phyloP scores from a whole-genome alignment of 1,284 basidiomycete genomes.

The Laetiporus sulphureus region DNA sequence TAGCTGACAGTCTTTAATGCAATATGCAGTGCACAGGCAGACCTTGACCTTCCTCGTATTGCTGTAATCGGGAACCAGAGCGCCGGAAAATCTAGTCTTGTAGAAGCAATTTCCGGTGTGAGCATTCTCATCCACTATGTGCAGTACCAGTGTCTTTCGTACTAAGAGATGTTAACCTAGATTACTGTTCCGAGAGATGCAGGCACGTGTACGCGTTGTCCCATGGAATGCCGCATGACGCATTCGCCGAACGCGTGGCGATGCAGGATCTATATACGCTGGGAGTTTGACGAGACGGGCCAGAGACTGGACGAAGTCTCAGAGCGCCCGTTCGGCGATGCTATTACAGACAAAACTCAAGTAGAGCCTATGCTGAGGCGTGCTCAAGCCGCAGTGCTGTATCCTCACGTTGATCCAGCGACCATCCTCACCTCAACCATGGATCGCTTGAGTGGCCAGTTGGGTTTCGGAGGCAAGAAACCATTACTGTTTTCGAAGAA shows the following conservation, averaged over 20 bases:
- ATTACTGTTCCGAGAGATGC: constrained; percentile 19
- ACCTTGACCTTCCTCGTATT: constrained; percentile 23
- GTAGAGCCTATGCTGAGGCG: constrained; percentile 36
- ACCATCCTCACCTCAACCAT: constrained; percentile 21
- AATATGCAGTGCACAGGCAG: constrained; percentile 19
- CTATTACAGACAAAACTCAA: constrained; percentile 28
- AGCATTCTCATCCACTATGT: background rate
- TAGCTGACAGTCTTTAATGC: background rate
- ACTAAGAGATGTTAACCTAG: constrained; percentile 2
- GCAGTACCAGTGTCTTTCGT: constrained; percentile 27
- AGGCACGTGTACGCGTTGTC: constrained; percentile 23
- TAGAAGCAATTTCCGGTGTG: constrained; percentile 48
- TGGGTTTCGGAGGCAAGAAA: constrained; percentile 2
- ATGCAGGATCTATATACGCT: constrained; percentile 29
- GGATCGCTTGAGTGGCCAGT: constrained; percentile 14
- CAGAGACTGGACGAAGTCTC: constrained; percentile 18
- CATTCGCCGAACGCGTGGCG: constrained; percentile 22
- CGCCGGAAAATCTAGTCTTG: constrained; percentile 35
- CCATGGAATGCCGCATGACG: constrained; percentile 23
- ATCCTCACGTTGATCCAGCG: constrained; percentile 22
- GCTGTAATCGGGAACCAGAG: constrained; percentile 25
- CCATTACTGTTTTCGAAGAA: constrained; percentile 35
- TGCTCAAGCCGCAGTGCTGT: constrained; percentile 39
- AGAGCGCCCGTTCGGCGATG: constrained; percentile 30
- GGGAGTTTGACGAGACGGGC: constrained; percentile 18